A percentile compares a stretch with the other conserved stretches of the same genome.
These are phyloP conservation scores for Globisporangium middletonii DNA, from an alignment of 352 stramenopile genomes.

Conservation along the genomic window DNA sequence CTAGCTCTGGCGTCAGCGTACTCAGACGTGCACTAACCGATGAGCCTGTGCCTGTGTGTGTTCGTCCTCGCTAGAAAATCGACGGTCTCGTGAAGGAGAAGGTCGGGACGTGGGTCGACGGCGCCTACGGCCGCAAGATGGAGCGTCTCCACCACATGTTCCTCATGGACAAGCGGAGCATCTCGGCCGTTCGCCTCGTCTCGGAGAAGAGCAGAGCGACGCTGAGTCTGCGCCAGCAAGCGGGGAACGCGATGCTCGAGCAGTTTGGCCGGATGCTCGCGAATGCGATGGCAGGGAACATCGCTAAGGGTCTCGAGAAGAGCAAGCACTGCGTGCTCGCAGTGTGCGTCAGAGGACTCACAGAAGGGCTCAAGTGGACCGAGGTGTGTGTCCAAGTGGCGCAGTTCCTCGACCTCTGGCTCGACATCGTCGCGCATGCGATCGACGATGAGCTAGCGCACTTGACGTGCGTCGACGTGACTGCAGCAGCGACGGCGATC, in stretches of 20 bases:
- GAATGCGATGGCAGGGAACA: background rate
- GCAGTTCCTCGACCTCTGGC: background rate
- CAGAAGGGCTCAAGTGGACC: conserved; percentile 1
- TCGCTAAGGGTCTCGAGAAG: background rate
- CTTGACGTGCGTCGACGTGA: background rate
- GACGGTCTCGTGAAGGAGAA: background rate
- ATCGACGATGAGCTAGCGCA: conserved; percentile 1
- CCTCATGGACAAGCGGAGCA: background rate
- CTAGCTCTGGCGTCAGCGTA: background rate
- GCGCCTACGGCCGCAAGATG: background rate
- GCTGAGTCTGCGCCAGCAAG: background rate
- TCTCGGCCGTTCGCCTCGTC: background rate
- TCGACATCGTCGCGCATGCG: background rate
- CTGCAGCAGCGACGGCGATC: background rate
- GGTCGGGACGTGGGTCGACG: background rate
- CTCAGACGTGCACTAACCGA: background rate
- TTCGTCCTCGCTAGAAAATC: background rate
- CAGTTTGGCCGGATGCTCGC: background rate
- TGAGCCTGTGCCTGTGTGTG: background rate
- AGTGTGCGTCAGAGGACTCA: background rate
- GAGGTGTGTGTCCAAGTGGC: background rate
- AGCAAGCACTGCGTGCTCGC: background rate
- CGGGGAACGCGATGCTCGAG: background rate
- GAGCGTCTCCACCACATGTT: background rate
- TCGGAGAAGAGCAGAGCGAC: background rate